Evolutionary conservation across 805 yeast genomes (phyloP), one percentile per base, ranked within the genome.

Genomic region (Starmerella apis): DNA sequence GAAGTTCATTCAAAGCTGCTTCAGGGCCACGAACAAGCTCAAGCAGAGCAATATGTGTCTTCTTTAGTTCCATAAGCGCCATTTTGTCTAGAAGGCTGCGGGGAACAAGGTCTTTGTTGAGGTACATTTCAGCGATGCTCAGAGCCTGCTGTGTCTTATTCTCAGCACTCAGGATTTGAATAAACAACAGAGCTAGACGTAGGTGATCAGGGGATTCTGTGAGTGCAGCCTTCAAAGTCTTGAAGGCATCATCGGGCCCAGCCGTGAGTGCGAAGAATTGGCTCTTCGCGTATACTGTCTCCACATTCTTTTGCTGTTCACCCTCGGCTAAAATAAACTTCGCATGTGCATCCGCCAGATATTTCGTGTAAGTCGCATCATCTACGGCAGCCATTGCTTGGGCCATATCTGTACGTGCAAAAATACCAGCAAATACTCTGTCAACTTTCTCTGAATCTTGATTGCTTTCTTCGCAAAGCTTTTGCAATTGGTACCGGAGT

Each of bases 21-120:
- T 72, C 68, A 0, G 73, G 65, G 6, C 86, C 90, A 50, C 75
- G 71, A 3, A 76, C 68, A 5, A 77, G 71, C 59, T 83, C 87
- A 47, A 78, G 67, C n/a, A 86, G 68, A 1, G 85, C 78, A 32
- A 86, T 67, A 58, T 82, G 85, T 0, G 95, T 81, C 65, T 83
- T 71, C 58, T 83, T 83, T 62, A 86, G 71, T 61, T 85, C 84
- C 11, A 66, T 35, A 14, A 47, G 80, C 61, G 49, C 79, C 73
- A 50, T 74, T 79, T 66, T 74, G 68, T 59, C 74, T 66, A 32
- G 66, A 50, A 14, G 59, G 22, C 27, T 56, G 35, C 1, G 48
- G 36, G 20, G 50, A 14, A 53, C 50, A 35, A 14, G 55, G 69
- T 77, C 47, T 56, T 75, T 68, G 48, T 72, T 71, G 31, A 75